Evolutionary conservation across 441 rosid species (phyloP), one percentile per base, ranked within the genome.

Genomic region (Syzygium syzygioides): DNA sequence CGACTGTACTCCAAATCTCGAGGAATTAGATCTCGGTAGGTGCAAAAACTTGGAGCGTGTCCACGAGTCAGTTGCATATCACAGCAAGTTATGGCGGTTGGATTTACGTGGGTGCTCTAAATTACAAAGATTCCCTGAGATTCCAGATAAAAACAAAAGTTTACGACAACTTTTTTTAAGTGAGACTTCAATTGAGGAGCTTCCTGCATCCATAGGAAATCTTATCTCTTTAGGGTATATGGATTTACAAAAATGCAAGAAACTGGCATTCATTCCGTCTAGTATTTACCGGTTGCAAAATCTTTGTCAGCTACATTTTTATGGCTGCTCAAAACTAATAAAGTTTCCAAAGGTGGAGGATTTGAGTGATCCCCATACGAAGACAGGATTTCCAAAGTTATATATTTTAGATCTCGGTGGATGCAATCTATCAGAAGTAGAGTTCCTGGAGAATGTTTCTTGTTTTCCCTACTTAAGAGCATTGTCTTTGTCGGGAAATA

Each of bases 401-500:
- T 0, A 0, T 0, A 0, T 0, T 6, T 60, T 60, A 14, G 0
- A 2, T 17, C 32, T 60, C 7, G 1, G 8, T 13, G 8, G 0
- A 13, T 60, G 66, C 66, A 5, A 26, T 60, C 9, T 60, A 13
- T 28, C 17, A 60, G 2, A 13, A 60, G 32, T 13, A 2, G 32
- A 60, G 3, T 60, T 60, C 32, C 4, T 60, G 2, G 32, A 60
- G 8, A 28, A 28, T 60, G 1, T 2, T 60, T 60, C 32, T 0
- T 13, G 66, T 60, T 60, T 60, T 13, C 32, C 17, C 66, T 0
- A 0, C 17, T 60, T 60, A 26, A 0, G 1, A 60, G 0, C 0
- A 2, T 28, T 60, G 8, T 0, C 1, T 60, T 28, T 60, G 66
- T 2, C 1, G 8, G 57, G 57, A 18, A 55, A 55, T 2, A 25